Percentiles rank a stretch among this genome's conserved stretches.
These are phyloP conservation scores for Mimosa bimucronata DNA, from an alignment of 306 rosid genomes.

Conservation along the genomic window DNA sequence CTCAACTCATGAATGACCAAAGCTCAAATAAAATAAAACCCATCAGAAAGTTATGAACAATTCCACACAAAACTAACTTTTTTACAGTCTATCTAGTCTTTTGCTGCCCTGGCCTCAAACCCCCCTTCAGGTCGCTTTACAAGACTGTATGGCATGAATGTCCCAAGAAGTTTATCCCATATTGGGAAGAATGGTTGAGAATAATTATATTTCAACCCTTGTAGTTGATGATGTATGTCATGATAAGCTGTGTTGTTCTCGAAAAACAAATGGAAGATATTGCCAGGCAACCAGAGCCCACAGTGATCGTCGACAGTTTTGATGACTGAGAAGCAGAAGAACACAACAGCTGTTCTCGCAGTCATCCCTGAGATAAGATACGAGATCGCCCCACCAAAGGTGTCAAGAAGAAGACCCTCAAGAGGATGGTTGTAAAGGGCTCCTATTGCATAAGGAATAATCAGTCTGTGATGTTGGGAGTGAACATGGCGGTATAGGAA, in stretches of 20 bases:
- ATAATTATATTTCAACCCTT: constrained; percentile 63
- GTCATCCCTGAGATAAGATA: constrained; percentile 67
- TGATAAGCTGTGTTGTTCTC: constrained; percentile 18
- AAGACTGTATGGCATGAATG: constrained; percentile 59
- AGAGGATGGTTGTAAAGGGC: constrained; percentile 71
- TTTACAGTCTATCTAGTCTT: constrained; percentile 27
- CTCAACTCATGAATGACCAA: background rate
- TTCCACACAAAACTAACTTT: background rate
- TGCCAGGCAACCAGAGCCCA: constrained; percentile 54
- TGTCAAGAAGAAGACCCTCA: constrained; percentile 69
- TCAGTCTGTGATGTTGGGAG: constrained; percentile 66
- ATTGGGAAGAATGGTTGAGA: constrained; percentile 69
- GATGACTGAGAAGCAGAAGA: constrained; percentile 61
- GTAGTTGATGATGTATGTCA: constrained; percentile 40
- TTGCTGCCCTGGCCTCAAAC: constrained; percentile 49
- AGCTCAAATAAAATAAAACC: background rate
- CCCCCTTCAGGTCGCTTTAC: constrained; percentile 64
- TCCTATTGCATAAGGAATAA: constrained; percentile 71
- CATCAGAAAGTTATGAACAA: background rate
- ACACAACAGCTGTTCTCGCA: constrained; percentile 58
- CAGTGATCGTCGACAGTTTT: constrained; percentile 44
- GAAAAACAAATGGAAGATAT: constrained; percentile 2
- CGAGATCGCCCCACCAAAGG: constrained; percentile 63
- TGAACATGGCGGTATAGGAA: constrained; percentile 60
- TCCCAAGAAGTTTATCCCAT: constrained; percentile 69